Conservation (phyloP, 2,329 filamentous ascomycete genomes). For the Trichophyton rubrum region DNA sequence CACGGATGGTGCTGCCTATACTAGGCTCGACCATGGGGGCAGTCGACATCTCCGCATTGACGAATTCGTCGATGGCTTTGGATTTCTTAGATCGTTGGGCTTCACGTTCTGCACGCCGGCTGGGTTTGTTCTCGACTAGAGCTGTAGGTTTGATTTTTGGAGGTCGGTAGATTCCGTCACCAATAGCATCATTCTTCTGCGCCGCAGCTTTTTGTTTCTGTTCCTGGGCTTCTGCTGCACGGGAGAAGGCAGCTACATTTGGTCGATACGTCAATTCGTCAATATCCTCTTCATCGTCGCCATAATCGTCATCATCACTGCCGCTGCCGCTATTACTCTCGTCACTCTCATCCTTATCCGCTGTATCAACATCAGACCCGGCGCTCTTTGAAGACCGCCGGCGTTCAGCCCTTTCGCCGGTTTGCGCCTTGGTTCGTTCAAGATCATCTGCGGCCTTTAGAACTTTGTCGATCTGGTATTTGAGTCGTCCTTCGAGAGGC, state of each 20-base stretch:
- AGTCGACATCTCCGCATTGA: slow-evolving; percentile 67
- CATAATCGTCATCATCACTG: slow-evolving; percentile 14
- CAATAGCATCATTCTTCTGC: slow-evolving; percentile 20
- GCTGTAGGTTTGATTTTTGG: slow-evolving; percentile 76
- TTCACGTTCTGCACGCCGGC: slow-evolving; percentile 46
- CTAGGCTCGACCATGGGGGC: slow-evolving; percentile 76
- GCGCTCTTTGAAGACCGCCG: slow-evolving; percentile 15
- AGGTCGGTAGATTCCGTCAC: slow-evolving; percentile 69
- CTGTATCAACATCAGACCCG: slow-evolving; percentile 10
- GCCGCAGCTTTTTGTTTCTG: slow-evolving; percentile 14
- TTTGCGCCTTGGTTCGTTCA: slow-evolving; percentile 20
- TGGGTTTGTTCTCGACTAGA: slow-evolving; percentile 52
- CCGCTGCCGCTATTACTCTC: slow-evolving; percentile 16
- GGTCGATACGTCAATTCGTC: slow-evolving; percentile 53
- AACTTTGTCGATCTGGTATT: slow-evolving; percentile 93
- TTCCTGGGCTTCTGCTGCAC: slow-evolving; percentile 26
- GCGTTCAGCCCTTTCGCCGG: slow-evolving; percentile 16
- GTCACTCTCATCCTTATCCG: slow-evolving; percentile 18
- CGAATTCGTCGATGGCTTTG: slow-evolving; percentile 80
- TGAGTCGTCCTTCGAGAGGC: slow-evolving; percentile 77
- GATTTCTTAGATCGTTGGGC: slow-evolving; percentile 58
- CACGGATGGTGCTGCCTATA: slow-evolving; percentile 78
- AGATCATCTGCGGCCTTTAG: slow-evolving; percentile 62
- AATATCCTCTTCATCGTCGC: slow-evolving; percentile 32
- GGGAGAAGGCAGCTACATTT: slow-evolving; percentile 40